Evolutionary conservation across 1,139 yeast genomes (phyloP), one percentile per base, ranked within the genome.

Genomic region (Debaryomycetaceae sp.): DNA sequence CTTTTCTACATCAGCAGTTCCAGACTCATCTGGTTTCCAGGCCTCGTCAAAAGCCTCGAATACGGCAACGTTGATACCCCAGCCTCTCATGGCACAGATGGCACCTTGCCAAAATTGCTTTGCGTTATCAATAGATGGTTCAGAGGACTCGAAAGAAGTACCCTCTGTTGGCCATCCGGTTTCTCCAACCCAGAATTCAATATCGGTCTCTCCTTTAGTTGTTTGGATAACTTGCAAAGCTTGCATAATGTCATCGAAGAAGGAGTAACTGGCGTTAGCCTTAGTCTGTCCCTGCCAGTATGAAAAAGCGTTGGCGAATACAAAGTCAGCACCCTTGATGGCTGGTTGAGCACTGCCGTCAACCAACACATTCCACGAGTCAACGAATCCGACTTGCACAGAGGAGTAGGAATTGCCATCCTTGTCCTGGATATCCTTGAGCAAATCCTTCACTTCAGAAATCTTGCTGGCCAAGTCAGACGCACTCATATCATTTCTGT

Each of bases 131-230:
- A 81, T 76, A 58, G 83, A 66, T 58, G 98, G 97, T 40, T 68
- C 62, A 45, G 93, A 68, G 52, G 60, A 45, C 62, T 82, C 87
- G 59, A 70, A 90, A 64, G 75, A 70, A 52, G 89, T 82, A 66
- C 99, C 99, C 9, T 76, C 83, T 39, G 96, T 81, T 63, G 98
- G 96, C 97, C 97, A 91, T 57, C 98, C 99, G 54, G 98, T 93
- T 77, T 93, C 98, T 65, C 98, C 98, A 60, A 91, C 93, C 90
- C 93, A 90, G 76, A 91, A 89, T 49, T 80, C 77, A 57, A 90
- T 78, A 67, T 88, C 90, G 49, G 91, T 85, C 47, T 85, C 71
- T 50, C 96, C 96, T 77, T 91, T 91, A 54, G 81, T 70, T 55
- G 89, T 73, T 76, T 90, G 96, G 61, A 91, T 81, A 49, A 78